These are phyloP conservation scores for Polygonum maritimum DNA, from an alignment of 148 eudicot species.

Conservation along the genomic window DNA sequence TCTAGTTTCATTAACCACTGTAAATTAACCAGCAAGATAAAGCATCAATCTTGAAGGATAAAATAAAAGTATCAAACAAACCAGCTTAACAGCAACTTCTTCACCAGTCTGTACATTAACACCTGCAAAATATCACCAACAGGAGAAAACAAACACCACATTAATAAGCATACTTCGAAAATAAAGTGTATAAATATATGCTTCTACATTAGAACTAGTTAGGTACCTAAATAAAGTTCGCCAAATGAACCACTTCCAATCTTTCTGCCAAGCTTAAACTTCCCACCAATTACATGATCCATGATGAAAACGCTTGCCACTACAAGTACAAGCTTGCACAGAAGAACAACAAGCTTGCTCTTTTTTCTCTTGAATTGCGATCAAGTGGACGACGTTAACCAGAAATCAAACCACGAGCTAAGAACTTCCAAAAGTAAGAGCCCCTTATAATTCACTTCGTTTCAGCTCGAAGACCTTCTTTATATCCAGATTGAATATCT, in stretches of 20 bases:
- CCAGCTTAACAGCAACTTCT: slow-evolving; percentile 78
- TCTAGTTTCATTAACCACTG: background rate
- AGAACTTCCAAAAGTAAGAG: background rate
- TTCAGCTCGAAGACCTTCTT: background rate
- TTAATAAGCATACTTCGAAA: background rate
- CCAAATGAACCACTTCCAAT: slow-evolving; percentile 87
- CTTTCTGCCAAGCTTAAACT: slow-evolving; percentile 61
- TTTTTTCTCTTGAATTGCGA: slow-evolving; percentile 1
- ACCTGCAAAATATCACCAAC: slow-evolving; percentile 28
- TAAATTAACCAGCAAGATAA: background rate
- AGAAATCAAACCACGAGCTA: background rate
- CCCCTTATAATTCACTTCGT: background rate
- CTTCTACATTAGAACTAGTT: background rate
- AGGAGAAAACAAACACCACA: background rate
- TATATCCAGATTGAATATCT: background rate
- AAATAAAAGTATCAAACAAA: slow-evolving; percentile 20
- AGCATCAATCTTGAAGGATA: background rate
- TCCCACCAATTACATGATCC: slow-evolving; percentile 17
- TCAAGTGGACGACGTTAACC: background rate
- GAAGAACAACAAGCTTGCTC: background rate
- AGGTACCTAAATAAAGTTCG: slow-evolving; percentile 59
- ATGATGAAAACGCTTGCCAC: background rate
- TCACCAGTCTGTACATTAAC: slow-evolving; percentile 63
- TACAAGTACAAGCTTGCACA: background rate
- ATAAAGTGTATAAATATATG: background rate